Percentiles rank a stretch among this genome's conserved stretches.
These are phyloP conservation scores for Botrytis deweyae DNA, from an alignment of 2,329 filamentous ascomycete genomes.

Conservation along the genomic window DNA sequence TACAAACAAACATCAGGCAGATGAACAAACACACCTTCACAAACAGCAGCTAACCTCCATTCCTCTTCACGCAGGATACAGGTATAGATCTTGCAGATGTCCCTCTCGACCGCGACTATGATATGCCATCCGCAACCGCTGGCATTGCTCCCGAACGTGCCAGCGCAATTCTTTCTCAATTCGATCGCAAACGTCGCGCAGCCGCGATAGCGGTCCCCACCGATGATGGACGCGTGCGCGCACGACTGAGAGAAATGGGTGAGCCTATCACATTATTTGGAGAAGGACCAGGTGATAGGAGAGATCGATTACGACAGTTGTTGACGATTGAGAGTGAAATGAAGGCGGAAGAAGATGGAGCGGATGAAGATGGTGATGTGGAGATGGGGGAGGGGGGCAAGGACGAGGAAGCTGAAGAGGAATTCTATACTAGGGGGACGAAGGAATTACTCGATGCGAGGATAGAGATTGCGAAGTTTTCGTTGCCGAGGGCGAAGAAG, in stretches of 20 bases:
- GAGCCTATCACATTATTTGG: slow-evolving; percentile 94
- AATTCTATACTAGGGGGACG: slow-evolving; percentile 89
- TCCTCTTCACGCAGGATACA: slow-evolving; percentile 30
- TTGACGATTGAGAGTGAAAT: slow-evolving; percentile 72
- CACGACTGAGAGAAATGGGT: slow-evolving; percentile 78
- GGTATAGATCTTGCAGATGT: slow-evolving; percentile 63
- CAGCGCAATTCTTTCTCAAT: slow-evolving; percentile 55
- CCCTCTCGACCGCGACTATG: slow-evolving; percentile 78
- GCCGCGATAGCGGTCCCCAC: slow-evolving; percentile 90
- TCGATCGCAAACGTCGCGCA: slow-evolving; percentile 86
- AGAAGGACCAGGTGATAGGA: slow-evolving; percentile 79
- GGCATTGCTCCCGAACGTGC: slow-evolving; percentile 40
- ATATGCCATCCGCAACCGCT: slow-evolving; percentile 37
- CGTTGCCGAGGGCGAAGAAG: slow-evolving; percentile 76
- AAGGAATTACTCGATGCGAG: slow-evolving; percentile 73
- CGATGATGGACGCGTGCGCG: slow-evolving; percentile 82
- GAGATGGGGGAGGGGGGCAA: slow-evolving; percentile 54
- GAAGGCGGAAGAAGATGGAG: slow-evolving; percentile 49
- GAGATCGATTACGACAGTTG: slow-evolving; percentile 82
- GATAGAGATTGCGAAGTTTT: slow-evolving; percentile 77
- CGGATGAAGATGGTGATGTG: slow-evolving; percentile 63
- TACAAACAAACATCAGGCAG: slow-evolving; percentile 10
- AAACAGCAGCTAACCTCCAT: slow-evolving; percentile 21
- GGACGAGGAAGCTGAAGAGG: slow-evolving; percentile 76
- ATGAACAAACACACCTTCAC: neutral